These are phyloP conservation scores for Lyophyllum decastes DNA, from an alignment of 768 basidiomycete genomes.

Conservation along the genomic window DNA sequence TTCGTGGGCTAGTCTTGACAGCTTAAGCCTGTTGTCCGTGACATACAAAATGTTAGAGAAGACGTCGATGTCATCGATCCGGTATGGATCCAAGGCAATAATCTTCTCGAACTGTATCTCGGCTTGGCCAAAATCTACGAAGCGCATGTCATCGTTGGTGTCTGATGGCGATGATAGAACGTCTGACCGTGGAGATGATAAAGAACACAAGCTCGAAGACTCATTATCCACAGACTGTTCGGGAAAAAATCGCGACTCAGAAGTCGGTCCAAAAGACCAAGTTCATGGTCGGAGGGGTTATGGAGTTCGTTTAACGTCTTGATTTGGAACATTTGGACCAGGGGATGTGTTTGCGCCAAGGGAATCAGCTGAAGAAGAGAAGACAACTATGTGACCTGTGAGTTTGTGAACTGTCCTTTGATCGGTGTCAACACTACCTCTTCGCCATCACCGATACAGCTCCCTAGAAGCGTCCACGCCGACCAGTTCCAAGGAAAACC, in stretches of 20 bases:
- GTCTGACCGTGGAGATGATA: conserved; percentile 87
- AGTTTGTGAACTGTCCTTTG: conserved; percentile 16
- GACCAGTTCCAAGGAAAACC: conserved; percentile 95
- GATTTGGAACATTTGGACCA: conserved; percentile 77
- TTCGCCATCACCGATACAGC: conserved; percentile 79
- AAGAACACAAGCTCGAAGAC: conserved; percentile 79
- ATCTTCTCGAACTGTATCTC: conserved; percentile 86
- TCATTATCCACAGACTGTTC: conserved; percentile 82
- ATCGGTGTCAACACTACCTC: conserved; percentile 54
- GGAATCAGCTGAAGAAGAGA: conserved; percentile 51
- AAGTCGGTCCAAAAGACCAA: conserved; percentile 79
- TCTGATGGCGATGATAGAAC: not conserved
- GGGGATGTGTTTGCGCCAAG: conserved; percentile 44
- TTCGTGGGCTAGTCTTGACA: conserved; percentile 90
- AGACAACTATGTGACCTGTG: conserved; percentile 37
- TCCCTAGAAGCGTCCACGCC: conserved; percentile 81
- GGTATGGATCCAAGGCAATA: conserved; percentile 76
- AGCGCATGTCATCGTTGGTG: conserved; percentile 7
- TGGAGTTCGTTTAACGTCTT: conserved; percentile 90
- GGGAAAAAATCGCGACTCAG: conserved; percentile 75
- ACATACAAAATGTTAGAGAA: conserved; percentile 98
- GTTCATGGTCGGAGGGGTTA: conserved; percentile 83
- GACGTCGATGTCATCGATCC: conserved; percentile 93
- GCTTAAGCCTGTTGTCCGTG: conserved; percentile 82
- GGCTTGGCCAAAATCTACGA: conserved; percentile 83